Base-by-base conservation (phyloP, 768 basidiomycete genomes). In the Hygrophorus pudorinus region DNA sequence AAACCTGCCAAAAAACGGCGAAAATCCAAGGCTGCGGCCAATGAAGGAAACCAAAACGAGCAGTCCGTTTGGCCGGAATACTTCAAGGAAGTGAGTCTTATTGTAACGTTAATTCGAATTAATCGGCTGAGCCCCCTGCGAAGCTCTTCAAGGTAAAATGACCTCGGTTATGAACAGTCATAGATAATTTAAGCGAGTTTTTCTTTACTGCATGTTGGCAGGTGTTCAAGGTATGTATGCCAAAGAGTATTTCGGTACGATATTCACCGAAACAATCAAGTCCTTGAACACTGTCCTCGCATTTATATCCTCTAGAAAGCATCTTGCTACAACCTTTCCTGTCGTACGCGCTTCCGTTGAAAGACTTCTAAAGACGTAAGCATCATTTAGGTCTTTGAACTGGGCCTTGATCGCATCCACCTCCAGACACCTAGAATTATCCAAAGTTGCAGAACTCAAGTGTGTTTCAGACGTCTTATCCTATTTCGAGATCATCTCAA, bases 231-330 rank as follows among this genome's bases (percentile, higher is more conserved):
- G 62, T 76, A 17, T 69, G 40, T 36, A 24, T 28, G 4, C 42
- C 32, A 32, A n/a, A n/a, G 38, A 34, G 38, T 16, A 7, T 12
- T 31, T 21, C 21, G 21, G 31, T 41, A 24, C 39, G 28, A 18
- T 38, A 31, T 38, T 31, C 21, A 10, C 32, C 39, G 13, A 38
- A 43, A 27, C 41, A 11, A 34, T 30, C 13, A 44, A 93, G 86
- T 86, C 89, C 8, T 65, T 93, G 38, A 93, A 92, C 53, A 88
- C 89, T 11, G 86, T 94, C 3, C 72, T 92, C 32, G 89, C 85
- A 0, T 94, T 94, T 55, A 73, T 89, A 31, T 85, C 86, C 2
- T 80, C 86, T 0, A 72, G 86, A 48, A 85, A 86, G 51, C 77
- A 85, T 50, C 60, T 93, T 28, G 84, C 87, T 5, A 80, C 77